phyloP scores from a whole-genome alignment of 176 grass and related monocot species.

The Raddia guianensis region DNA sequence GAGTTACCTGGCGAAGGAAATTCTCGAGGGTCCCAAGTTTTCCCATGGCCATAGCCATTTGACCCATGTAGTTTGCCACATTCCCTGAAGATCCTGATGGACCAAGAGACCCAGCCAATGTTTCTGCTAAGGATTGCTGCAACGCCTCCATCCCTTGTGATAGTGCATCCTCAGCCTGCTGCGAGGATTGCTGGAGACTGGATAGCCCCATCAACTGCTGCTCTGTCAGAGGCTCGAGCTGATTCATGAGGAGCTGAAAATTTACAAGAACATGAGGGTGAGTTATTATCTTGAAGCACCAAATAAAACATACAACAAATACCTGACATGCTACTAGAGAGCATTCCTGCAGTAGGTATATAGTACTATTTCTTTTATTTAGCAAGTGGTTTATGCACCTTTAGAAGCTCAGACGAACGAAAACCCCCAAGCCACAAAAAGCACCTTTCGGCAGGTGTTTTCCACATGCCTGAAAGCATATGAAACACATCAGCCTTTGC shows the following conservation, averaged over 20 bases:
- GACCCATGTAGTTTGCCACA: constrained; percentile 98
- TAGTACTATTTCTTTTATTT: constrained; percentile 31
- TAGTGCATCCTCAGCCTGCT: constrained; percentile 96
- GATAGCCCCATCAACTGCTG: constrained; percentile 72
- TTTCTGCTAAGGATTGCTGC: constrained; percentile 94
- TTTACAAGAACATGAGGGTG: constrained; percentile 16
- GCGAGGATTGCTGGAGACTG: constrained; percentile 89
- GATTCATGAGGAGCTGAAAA: constrained; percentile 75
- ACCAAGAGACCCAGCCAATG: constrained; percentile 79
- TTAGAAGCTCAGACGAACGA: constrained; percentile 89
- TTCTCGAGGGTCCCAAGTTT: constrained; percentile 97
- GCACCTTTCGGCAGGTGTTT: constrained; percentile 94
- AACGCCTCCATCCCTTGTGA: constrained; percentile 97
- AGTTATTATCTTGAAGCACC: constrained; percentile 27
- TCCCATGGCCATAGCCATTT: constrained; percentile 99
- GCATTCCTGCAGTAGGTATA: constrained; percentile 18
- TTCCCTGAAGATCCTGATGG: constrained; percentile 79
- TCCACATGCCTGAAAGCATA: constrained; percentile 99
- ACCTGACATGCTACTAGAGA: constrained; percentile 3
- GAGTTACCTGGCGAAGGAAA: constrained; percentile 88
- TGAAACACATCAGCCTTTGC: constrained; percentile 95
- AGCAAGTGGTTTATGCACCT: constrained; percentile 52
- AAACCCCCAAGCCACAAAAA: constrained; percentile 97
- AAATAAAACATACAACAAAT: constrained; percentile 16
- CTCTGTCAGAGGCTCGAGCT: constrained; percentile 94